Evolutionary conservation across 2,329 filamentous ascomycete species (phyloP), one percentile per base, ranked within the genome.

Genomic region (Curvularia eragrostidis): DNA sequence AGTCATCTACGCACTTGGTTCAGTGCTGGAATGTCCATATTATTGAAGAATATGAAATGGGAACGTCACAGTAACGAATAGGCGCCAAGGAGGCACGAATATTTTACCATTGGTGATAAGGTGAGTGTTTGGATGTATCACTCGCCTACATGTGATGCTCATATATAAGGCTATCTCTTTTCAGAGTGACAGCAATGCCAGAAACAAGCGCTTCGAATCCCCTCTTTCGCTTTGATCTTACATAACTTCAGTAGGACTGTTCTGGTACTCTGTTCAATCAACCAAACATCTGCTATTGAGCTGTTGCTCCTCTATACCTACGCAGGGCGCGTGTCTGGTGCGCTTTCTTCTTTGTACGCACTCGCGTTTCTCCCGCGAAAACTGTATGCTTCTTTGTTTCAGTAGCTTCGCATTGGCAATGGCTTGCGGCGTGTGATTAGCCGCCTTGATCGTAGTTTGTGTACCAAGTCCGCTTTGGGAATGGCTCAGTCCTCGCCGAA

Each of bases 31-130:
- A 26, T 26, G 24, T 26, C 24, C 24, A n/a, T 7, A 26, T 26
- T 3, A 26, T 26, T 26, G 3, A 7, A 26, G 24, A 4, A 7
- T 3, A 26, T 3, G 7, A 26, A 26, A 7, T 4, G 10, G 30
- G 18, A 36, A 36, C 15, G 3, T 36, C 34, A 36, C 15, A 36
- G 5, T 36, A 36, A 5, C 6, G 18, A 2, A 15, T 9, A 9
- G 15, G 15, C 34, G 7, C 6, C 5, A 36, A 36, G 7, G 1
- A 8, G 12, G n/a, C 18, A n/a, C 15, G 8, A 36, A 18, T 18
- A 7, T 36, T 36, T 15, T 36, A 7, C 5, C 34, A 5, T 85
- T 87, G 32, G 9, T 42, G 13, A 13, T 42, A 15, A 15, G 21
- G 13, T 42, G 39, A n/a, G 39, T 24, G 21, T 42, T 42, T 6